Percentiles rank a stretch among this genome's conserved stretches.
Conservation (phyloP, 495 filamentous ascomycete genomes). For the Hypoxylon lienhwacheense region DNA sequence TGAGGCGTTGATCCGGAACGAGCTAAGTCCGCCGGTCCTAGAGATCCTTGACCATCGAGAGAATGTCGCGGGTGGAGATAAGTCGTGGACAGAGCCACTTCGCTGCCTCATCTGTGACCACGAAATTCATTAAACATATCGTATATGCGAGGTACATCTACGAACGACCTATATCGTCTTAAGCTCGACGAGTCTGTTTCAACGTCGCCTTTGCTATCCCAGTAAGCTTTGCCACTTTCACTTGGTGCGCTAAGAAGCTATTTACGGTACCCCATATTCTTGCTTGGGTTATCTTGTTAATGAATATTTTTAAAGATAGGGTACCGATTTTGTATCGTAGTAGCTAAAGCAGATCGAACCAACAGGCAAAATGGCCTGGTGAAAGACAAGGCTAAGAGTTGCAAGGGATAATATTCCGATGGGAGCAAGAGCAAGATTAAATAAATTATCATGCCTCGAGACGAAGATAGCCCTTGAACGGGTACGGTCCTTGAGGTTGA, state of each 20-base stretch:
- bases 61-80: conserved; percentile 46
- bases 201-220: conserved; percentile 1
- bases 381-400: neutral
- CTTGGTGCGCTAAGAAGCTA: conserved; percentile 28
- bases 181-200: conserved; percentile 15
- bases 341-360: conserved; percentile 11
- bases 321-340: neutral
- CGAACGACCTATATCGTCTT: neutral
- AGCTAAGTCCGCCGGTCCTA: conserved; percentile 39
- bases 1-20: conserved; percentile 42
- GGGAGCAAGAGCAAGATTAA: no score
- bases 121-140: conserved; percentile 39
- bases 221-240: conserved; percentile 15
- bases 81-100: conserved; percentile 51
- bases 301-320: conserved; percentile 1
- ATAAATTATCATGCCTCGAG: neutral
- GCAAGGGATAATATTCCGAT: no score
- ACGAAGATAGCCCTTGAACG: neutral
- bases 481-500: neutral
- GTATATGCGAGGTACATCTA: neutral
- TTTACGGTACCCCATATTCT: conserved; percentile 33
- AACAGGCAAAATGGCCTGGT: neutral
- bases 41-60: conserved; percentile 50
- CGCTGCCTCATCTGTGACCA: conserved; percentile 47
- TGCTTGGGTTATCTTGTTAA: conserved; percentile 27